These are phyloP conservation scores for Phanerochaete sordida DNA, from an alignment of 768 basidiomycete species.

Conservation along the genomic window DNA sequence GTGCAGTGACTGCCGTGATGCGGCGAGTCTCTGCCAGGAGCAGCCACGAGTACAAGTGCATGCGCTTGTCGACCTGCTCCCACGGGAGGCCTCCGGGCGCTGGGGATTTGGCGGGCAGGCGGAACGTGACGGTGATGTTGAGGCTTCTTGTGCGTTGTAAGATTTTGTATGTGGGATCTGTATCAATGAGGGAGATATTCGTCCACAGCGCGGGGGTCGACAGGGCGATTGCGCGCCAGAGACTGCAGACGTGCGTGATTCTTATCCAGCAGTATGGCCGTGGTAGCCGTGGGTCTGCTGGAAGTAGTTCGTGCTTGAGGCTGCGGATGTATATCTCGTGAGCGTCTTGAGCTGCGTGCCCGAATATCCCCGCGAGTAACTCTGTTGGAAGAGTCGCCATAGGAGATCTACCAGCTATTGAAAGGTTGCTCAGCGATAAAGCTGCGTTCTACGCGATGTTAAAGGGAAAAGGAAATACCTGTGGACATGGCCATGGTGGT, in stretches of 20 bases:
- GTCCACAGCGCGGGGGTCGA: constrained; percentile 11
- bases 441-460: too few relatives aligned
- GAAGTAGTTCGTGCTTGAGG: not conserved
- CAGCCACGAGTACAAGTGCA: not conserved
- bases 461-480: too few relatives aligned
- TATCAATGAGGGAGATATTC: not conserved
- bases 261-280: constrained; percentile 1
- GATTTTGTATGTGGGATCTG: not conserved
- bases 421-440: too few relatives aligned
- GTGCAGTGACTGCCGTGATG: not conserved
- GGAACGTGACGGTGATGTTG: not conserved
- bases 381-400: not conserved
- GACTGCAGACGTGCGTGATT: constrained; percentile 13
- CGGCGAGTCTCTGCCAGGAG: not conserved
- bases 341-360: not conserved
- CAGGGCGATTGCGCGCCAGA: constrained; percentile 9
- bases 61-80: not conserved
- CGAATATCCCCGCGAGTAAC: not conserved
- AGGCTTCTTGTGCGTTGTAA: not conserved
- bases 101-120: too few relatives aligned
- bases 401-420: too few relatives aligned
- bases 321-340: not conserved
- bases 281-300: not conserved
- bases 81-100: too few relatives aligned
- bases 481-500: too few relatives aligned